A percentile compares a stretch with the other conserved stretches of the same genome.
Evolutionary conservation across 2,329 filamentous ascomycete species (phyloP).

Genomic region (Anthostomella pinea): DNA sequence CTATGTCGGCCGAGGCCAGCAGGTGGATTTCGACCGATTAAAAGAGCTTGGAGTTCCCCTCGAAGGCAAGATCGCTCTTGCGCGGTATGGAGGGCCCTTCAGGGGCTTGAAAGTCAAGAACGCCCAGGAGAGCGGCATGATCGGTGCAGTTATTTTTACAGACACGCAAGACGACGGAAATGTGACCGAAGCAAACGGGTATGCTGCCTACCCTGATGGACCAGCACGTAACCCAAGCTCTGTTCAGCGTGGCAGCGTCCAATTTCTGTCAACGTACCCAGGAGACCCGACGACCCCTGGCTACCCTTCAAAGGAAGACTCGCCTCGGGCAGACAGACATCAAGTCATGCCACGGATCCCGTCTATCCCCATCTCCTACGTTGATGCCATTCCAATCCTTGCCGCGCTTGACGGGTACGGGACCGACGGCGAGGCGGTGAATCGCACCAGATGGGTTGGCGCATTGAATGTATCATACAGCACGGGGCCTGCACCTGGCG

Average conservation of each 20-base stretch:
- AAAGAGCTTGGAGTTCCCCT: conserved; percentile 65
- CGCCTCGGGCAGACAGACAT: conserved; percentile 60
- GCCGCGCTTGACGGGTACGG: conserved; percentile 75
- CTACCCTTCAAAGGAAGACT: conserved; percentile 73
- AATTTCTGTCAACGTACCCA: conserved; percentile 61
- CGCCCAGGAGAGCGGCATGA: conserved; percentile 73
- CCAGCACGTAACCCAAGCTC: conserved; percentile 74
- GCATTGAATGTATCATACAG: conserved; percentile 43
- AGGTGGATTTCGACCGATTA: conserved; percentile 70
- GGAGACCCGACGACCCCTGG: conserved; percentile 78
- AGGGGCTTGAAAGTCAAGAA: conserved; percentile 81
- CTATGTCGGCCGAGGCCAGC: conserved; percentile 75
- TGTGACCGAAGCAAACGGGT: conserved; percentile 70
- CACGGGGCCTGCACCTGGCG: conserved; percentile 46
- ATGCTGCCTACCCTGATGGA: conserved; percentile 69
- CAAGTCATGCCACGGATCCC: conserved; percentile 70
- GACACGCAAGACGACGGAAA: conserved; percentile 76
- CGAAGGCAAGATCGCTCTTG: conserved; percentile 74
- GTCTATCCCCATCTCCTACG: conserved; percentile 77
- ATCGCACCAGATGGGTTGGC: conserved; percentile 56
- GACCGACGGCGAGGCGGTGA: conserved; percentile 63
- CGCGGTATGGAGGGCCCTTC: conserved; percentile 74
- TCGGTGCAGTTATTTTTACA: conserved; percentile 68
- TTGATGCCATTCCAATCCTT: conserved; percentile 73
- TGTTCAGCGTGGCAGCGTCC: conserved; percentile 74